A percentile compares a stretch with the other conserved stretches of the same genome.
Conservation (phyloP, 306 rosid genomes). For the Sesbania bispinosa region DNA sequence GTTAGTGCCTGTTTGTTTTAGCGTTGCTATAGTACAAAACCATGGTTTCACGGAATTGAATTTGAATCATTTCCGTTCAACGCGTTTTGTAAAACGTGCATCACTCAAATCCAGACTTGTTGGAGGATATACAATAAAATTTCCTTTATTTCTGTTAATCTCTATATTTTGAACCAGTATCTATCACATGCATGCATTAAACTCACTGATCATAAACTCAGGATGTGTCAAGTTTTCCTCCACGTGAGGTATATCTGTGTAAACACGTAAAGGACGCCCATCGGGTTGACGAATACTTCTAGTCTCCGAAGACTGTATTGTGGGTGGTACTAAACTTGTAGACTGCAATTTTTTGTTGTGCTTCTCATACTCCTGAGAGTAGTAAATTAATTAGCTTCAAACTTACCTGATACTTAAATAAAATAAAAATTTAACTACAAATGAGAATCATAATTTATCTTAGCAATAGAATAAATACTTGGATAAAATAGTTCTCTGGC, state of each 20-base stretch:
- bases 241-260: slow-evolving; percentile 84
- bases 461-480: slow-evolving; percentile 45
- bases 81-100: too few species aligned
- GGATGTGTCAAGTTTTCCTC: slow-evolving; percentile 80
- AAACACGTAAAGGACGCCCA: slow-evolving; percentile 54
- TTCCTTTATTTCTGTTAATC: not conserved
- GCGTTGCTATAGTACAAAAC: too few species aligned
- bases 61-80: too few species aligned
- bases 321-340: slow-evolving; percentile 22
- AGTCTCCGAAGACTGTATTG: slow-evolving; percentile 28
- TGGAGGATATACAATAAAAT: not conserved
- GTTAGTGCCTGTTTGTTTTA: not conserved
- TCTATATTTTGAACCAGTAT: not conserved
- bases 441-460: slow-evolving; percentile 22
- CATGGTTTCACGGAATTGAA: too few species aligned
- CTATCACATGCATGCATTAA: not conserved
- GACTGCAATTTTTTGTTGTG: slow-evolving; percentile 44
- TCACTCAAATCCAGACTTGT: not conserved
- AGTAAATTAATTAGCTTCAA: slow-evolving; percentile 28
- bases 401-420: not conserved
- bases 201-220: slow-evolving; percentile 72
- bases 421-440: slow-evolving; percentile 7
- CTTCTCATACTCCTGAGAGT: slow-evolving; percentile 68
- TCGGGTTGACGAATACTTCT: slow-evolving; percentile 31
- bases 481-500: slow-evolving; percentile 73